Base-by-base conservation (phyloP, 2,329 filamentous ascomycete species). In the Alternaria gansuensis region DNA sequence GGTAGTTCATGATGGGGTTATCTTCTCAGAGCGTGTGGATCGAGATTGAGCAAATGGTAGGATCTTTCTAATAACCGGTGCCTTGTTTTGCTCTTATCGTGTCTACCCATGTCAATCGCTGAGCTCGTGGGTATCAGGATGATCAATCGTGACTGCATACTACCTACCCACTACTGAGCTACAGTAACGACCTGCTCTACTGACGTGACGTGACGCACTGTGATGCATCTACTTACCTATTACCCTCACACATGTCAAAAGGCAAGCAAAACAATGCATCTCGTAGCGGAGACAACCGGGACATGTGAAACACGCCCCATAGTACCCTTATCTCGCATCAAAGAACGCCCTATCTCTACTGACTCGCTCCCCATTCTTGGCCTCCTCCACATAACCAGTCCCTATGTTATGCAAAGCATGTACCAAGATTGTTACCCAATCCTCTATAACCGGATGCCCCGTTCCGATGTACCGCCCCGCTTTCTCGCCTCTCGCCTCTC, bases 1-100 rank as follows among this genome's bases (percentile, higher is more conserved):
- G 74, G 74, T 70, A 73, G 72, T 75, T 72, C 70, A 74, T 68
- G 68, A 71, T 67, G 68, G 67, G 55, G 70, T 66, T 71, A 71
- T 70, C 71, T 70, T 68, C 71, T 74, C 67, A 61, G 68, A 69
- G 69, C 59, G 67, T 67, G 63, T 67, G 63, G 68, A 57, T 62
- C 63, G 62, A 69, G 68, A 69, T 68, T 66, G 70, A 74, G 71
- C 70, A 71, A 70, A 69, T 71, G 68, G 69, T 70, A 71, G 67
- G 69, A 71, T 71, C 69, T 71, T 70, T 71, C 67, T 70, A 71
- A 70, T 70, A 70, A 68, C 64, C 46, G 51, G 66, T 71, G 68
- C 68, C 66, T 69, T 62, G 46, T 61, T 62, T 60, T 64, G 59
- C 56, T 60, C 51, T 49, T 54, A 59, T 54, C 59, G 54, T 51